phyloP scores from a whole-genome alignment of 257 asterid species.

The Pogostemon cablin region DNA sequence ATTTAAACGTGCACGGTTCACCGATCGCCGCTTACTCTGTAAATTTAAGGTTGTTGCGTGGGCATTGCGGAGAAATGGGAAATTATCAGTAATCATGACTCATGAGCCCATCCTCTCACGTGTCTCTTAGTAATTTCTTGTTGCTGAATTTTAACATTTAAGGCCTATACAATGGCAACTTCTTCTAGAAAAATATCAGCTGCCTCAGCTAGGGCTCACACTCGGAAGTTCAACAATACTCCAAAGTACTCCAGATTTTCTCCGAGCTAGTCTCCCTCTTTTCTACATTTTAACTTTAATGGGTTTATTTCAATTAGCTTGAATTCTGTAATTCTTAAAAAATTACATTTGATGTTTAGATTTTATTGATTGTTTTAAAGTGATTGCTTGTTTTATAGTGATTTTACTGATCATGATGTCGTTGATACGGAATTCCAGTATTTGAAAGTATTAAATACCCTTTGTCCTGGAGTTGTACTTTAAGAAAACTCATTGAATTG shows the following conservation, averaged over 20 bases:
- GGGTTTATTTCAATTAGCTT: background rate
- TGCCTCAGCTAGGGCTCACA: conserved; percentile 53
- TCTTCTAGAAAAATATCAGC: conserved; percentile 42
- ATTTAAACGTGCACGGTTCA: no score
- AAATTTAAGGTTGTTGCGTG: no score
- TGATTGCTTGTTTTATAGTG: no score
- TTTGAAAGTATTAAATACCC: no score
- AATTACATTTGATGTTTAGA: background rate
- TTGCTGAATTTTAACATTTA: conserved; percentile 2
- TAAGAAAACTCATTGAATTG: no score
- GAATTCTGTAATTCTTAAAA: background rate
- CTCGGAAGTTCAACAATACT: conserved; percentile 39
- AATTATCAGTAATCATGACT: no score
- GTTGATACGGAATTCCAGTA: no score
- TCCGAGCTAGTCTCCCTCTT: conserved; percentile 37
- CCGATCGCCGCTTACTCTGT: no score
- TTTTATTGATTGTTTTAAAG: background rate
- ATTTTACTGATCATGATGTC: no score
- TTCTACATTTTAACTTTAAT: background rate
- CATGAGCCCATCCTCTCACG: no score
- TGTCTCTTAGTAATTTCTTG: background rate
- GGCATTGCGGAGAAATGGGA: no score
- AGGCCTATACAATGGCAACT: conserved; percentile 26
- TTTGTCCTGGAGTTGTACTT: no score
- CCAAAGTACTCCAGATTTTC: conserved; percentile 28